These are phyloP conservation scores for Yarrowia bubula DNA, from an alignment of 805 yeast species.

Conservation along the genomic window DNA sequence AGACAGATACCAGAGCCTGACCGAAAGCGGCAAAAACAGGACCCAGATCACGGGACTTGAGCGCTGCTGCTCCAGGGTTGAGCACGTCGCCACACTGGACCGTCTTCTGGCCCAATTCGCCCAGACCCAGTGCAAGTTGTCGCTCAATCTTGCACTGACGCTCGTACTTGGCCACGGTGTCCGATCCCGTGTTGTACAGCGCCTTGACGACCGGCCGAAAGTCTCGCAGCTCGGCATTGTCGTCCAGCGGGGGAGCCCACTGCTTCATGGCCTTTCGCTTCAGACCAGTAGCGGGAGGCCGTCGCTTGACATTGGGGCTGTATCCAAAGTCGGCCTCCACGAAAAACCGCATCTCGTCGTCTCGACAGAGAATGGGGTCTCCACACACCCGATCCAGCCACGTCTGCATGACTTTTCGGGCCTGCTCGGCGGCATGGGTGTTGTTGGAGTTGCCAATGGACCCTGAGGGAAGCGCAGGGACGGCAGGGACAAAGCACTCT, in stretches of 20 bases:
- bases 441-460: slow-evolving; percentile 67
- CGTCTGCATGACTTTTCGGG: slow-evolving; percentile 64
- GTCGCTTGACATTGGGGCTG: slow-evolving; percentile 57
- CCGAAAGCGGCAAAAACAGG: slow-evolving; percentile 68
- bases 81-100: slow-evolving; percentile 28
- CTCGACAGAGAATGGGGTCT: slow-evolving; percentile 79
- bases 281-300: slow-evolving; percentile 77
- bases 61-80: slow-evolving; percentile 34
- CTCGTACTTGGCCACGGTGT: slow-evolving; percentile 56
- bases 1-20: background rate
- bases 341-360: slow-evolving; percentile 84
- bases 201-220: slow-evolving; percentile 85
- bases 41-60: slow-evolving; percentile 48
- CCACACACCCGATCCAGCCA: slow-evolving; percentile 78
- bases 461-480: slow-evolving; percentile 67
- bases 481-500: slow-evolving; percentile 89
- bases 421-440: slow-evolving; percentile 52
- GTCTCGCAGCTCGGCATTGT: slow-evolving; percentile 71
- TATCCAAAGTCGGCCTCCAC: slow-evolving; percentile 73
- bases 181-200: slow-evolving; percentile 57
- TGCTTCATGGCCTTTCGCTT: slow-evolving; percentile 89
- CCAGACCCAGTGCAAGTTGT: slow-evolving; percentile 55
- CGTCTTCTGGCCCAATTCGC: slow-evolving; percentile 47
- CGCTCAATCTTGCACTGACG: slow-evolving; percentile 49
- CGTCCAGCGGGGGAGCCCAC: slow-evolving; percentile 87